Evolutionary conservation across 495 filamentous ascomycete genomes (phyloP).

Genomic region (Parathielavia appendiculata): DNA sequence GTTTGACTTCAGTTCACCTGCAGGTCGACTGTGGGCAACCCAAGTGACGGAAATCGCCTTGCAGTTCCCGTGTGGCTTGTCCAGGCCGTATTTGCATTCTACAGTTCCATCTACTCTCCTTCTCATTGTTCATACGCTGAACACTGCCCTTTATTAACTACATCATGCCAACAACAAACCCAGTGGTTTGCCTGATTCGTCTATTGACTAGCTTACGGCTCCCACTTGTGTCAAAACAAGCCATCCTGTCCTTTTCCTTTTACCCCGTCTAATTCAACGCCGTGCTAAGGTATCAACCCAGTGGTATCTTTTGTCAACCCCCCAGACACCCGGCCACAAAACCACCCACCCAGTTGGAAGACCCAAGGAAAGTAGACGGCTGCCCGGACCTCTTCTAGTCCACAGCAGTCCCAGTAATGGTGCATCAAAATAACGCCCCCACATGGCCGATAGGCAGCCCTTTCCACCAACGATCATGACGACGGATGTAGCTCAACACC

Average conservation of each 20-base stretch:
- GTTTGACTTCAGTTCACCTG: too few relatives aligned
- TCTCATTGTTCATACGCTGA: neutral
- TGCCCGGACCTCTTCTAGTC: too few relatives aligned
- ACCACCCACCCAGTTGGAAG: neutral
- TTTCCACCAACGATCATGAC: neutral
- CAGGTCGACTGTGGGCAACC: too few relatives aligned
- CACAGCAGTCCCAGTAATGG: too few relatives aligned
- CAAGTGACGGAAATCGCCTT: too few relatives aligned
- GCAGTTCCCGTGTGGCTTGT: too few relatives aligned
- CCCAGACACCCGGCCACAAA: neutral
- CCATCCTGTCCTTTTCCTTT: neutral
- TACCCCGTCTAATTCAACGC: conserved; percentile 16
- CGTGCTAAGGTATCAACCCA: conserved; percentile 27
- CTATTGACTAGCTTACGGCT: neutral
- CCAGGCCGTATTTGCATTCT: too few relatives aligned
- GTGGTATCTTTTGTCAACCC: conserved; percentile 21
- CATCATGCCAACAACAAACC: neutral
- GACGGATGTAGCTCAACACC: too few relatives aligned
- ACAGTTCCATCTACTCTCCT: neutral
- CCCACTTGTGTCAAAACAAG: neutral
- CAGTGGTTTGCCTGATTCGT: neutral
- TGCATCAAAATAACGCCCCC: too few relatives aligned
- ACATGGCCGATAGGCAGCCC: neutral
- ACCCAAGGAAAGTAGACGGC: conserved; percentile 2
- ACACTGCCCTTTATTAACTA: too few relatives aligned